phyloP scores from a whole-genome alignment of 2,329 filamentous ascomycete species.

The Pseudogymnoascus sp. region DNA sequence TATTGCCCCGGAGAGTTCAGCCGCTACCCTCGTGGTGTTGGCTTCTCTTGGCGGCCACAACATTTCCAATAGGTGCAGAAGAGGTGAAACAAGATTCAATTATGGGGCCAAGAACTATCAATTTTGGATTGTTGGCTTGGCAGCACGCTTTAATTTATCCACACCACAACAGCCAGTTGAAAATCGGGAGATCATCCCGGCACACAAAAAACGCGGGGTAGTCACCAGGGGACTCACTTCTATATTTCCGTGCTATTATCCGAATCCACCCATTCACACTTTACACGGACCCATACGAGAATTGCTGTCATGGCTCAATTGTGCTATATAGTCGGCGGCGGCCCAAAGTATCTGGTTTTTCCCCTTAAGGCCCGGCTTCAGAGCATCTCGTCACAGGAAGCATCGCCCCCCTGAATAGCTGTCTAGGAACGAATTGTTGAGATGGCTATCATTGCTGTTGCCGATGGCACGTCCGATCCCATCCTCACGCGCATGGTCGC shows the following conservation, averaged over 20 bases:
- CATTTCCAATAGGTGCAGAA: not conserved
- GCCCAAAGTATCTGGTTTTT: not conserved
- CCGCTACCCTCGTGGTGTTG: not conserved
- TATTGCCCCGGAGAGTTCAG: not conserved
- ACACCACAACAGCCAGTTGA: not conserved
- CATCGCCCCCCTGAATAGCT: not conserved
- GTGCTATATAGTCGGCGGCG: slow-evolving; percentile 3
- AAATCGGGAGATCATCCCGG: slow-evolving; percentile 8
- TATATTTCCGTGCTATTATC: slow-evolving; percentile 7
- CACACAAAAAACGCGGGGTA: slow-evolving; percentile 4
- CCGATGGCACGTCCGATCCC: slow-evolving; percentile 27
- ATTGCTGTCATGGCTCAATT: slow-evolving; percentile 1
- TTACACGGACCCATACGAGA: not conserved
- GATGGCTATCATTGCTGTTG: not conserved
- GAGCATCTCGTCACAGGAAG: not conserved
- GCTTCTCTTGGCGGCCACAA: not conserved
- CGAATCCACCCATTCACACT: not conserved
- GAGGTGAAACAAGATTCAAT: not conserved
- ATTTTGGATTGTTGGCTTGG: not conserved
- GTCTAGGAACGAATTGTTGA: slow-evolving; percentile 2
- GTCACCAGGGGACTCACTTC: not conserved
- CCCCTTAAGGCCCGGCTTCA: not conserved
- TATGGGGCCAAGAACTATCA: slow-evolving; percentile 5
- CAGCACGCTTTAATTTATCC: not conserved
- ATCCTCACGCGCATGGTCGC: slow-evolving; percentile 34